phyloP scores from a whole-genome alignment of 2,329 filamentous ascomycete genomes.

The Sclerotinia nivalis region DNA sequence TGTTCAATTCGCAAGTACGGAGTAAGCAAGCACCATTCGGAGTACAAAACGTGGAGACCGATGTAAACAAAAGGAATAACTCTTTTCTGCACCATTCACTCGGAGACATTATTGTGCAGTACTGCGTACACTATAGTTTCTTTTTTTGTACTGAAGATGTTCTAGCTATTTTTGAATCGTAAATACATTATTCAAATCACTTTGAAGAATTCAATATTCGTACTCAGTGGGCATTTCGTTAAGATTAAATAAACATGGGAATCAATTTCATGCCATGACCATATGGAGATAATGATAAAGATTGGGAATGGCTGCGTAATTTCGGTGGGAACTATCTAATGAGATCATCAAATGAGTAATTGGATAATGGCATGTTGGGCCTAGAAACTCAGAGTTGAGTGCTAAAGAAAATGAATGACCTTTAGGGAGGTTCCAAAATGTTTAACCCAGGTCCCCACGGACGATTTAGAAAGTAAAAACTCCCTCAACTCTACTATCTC shows the following conservation, averaged over 20 bases:
- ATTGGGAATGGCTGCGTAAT: neutral
- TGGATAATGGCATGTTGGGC: neutral
- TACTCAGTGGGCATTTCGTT: neutral
- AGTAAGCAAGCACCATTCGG: too few species aligned
- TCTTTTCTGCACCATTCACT: neutral
- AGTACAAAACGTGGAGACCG: neutral
- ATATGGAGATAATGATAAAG: neutral
- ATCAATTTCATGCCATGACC: constrained; percentile 5
- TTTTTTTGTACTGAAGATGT: neutral
- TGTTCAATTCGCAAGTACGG: too few species aligned
- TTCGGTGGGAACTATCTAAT: neutral
- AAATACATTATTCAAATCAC: neutral
- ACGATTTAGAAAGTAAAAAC: neutral
- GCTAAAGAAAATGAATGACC: neutral
- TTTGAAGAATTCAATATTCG: neutral
- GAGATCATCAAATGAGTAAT: constrained; percentile 5
- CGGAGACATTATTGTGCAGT: neutral
- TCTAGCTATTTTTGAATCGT: neutral
- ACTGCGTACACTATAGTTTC: neutral
- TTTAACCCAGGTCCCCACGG: neutral
- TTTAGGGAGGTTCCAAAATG: neutral
- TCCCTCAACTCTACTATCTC: neutral
- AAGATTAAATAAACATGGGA: constrained; percentile 14
- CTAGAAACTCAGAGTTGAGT: neutral
- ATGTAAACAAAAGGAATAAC: constrained; percentile 9